Evolutionary conservation across 1,284 basidiomycete genomes (phyloP), one percentile per base, ranked within the genome.

Genomic region (Vanrija humicola): DNA sequence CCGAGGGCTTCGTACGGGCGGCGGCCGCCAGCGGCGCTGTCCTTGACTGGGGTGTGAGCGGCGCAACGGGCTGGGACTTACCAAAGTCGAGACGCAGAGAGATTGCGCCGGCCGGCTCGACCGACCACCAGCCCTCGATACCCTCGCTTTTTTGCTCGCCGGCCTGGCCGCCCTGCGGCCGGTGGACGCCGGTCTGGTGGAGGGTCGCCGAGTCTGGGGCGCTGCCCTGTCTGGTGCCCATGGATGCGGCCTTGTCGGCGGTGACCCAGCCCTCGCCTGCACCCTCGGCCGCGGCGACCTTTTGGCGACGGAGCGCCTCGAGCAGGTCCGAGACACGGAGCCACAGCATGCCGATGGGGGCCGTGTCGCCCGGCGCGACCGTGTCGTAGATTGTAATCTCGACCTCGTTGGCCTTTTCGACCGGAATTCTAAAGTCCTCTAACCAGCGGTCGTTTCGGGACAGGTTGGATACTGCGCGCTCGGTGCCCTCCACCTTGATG

Each of bases 361-460:
- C 84, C 1, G 90, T 86, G 65, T 91, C 89, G 6, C 75, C 78
- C 7, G 85, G 86, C 18, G 85, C 84, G 64, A 90, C 86, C 66
- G 91, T 91, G 78, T 99, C 96, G 68, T 94, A 96, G 25, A 99
- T 85, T 15, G 92, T 91, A 47, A 99, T 86, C 77, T 98, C 96
- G 52, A 98, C 89, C 81, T 99, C 96, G 74, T 95, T 98, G 38
- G 94, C 94, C 76, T 97, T 98, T 79, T 98, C 95, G 48, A 98
- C 90, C 1, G 88, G 83, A 59, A 99, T 90, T 75, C 96, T 90
- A 62, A 98, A 98, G 58, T 92, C 89, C 77, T 98, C 95, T 74
- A 92, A 90, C 96, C 96, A 99, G 47, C 89, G 86, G 77, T 98
- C 96, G 46, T 87, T 95, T 61, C 93, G 86, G 19, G 91, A 88